Conservation (phyloP, 2,329 filamentous ascomycete genomes). For the Tolypocladium sp. region DNA sequence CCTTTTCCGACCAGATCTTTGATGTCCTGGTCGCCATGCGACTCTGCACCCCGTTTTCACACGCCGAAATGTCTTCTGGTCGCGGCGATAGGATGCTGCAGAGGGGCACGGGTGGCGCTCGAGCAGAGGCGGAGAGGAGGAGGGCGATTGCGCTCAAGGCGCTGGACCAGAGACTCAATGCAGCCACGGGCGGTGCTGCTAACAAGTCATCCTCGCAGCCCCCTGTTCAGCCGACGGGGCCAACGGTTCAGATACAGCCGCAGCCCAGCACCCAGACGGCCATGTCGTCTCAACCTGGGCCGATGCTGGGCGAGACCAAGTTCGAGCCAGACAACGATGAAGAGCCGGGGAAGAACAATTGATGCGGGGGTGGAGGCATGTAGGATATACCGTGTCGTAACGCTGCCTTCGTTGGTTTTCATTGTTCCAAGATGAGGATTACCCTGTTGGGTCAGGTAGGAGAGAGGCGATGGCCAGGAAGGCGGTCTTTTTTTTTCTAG, state of each 20-base stretch:
- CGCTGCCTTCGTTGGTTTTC: not conserved
- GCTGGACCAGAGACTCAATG: conserved; percentile 82
- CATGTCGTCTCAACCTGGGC: conserved; percentile 44
- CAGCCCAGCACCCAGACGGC: conserved; percentile 45
- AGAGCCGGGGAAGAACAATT: conserved; percentile 19
- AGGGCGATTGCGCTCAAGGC: conserved; percentile 84
- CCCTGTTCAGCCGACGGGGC: conserved; percentile 35
- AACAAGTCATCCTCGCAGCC: conserved; percentile 18
- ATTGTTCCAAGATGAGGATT: not conserved
- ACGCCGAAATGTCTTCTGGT: conserved; percentile 67
- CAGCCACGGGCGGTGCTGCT: conserved; percentile 53
- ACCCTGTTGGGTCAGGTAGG: not conserved
- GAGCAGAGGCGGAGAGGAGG: conserved; percentile 85
- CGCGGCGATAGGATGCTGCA: conserved; percentile 52
- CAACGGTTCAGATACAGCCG: conserved; percentile 48
- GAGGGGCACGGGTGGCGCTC: conserved; percentile 55
- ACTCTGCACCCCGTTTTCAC: conserved; percentile 78
- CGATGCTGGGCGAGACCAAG: conserved; percentile 59
- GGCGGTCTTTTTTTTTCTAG: not conserved
- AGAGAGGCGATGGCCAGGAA: not conserved
- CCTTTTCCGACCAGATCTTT: conserved; percentile 68
- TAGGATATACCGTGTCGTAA: not conserved
- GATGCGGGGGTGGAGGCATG: not conserved
- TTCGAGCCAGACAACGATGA: conserved; percentile 57
- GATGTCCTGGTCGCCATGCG: conserved; percentile 63